Percentiles rank a stretch among this genome's conserved stretches.
phyloP scores from a whole-genome alignment of 257 asterid genomes.

The Solanum paucissectum region DNA sequence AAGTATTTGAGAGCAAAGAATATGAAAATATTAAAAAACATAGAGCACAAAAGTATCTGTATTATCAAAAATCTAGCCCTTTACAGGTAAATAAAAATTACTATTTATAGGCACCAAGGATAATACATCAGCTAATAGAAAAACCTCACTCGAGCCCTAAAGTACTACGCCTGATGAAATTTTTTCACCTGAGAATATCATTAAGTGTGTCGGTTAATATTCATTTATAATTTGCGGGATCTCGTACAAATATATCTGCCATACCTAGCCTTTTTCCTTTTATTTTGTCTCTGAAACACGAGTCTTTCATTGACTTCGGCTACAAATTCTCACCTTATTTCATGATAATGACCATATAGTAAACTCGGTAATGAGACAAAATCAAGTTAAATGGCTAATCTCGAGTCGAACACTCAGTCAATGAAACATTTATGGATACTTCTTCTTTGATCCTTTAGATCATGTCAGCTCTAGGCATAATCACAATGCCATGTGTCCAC shows the following conservation, averaged over 20 bases:
- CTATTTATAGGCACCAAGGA: too few species aligned
- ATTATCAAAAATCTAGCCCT: neutral
- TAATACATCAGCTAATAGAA: neutral
- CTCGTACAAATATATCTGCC: neutral
- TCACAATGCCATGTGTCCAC: neutral
- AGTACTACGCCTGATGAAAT: neutral
- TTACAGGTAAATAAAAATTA: neutral
- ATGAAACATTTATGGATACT: neutral
- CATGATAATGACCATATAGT: neutral
- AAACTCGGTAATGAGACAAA: neutral
- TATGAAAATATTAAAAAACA: neutral
- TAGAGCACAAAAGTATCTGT: neutral
- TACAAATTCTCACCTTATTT: neutral
- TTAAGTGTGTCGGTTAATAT: neutral
- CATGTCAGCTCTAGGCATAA: neutral
- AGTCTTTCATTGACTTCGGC: neutral
- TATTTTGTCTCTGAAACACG: too few species aligned
- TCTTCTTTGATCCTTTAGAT: neutral
- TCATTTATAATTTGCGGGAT: neutral
- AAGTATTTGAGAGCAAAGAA: neutral
- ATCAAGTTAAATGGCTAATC: neutral
- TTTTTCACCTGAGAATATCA: neutral
- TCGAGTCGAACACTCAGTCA: neutral
- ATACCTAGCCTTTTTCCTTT: neutral
- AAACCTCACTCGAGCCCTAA: neutral